Evolutionary conservation across 2,329 filamentous ascomycete genomes (phyloP).

Genomic region (Phyllosticta citrichinensis): DNA sequence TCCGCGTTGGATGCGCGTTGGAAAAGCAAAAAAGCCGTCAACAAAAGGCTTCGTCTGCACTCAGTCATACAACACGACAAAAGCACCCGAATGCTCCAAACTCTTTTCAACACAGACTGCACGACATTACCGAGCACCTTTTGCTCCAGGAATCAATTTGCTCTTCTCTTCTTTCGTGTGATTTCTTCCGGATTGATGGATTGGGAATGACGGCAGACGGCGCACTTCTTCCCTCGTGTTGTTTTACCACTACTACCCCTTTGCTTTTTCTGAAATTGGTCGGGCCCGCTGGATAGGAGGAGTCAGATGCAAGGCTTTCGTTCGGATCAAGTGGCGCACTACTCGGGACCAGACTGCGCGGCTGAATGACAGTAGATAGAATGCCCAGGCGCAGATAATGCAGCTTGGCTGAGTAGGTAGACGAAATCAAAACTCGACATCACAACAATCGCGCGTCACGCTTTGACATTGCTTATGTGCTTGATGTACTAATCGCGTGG

Average conservation of each 20-base stretch:
- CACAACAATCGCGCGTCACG: no score
- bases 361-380: no score
- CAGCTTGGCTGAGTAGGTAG: no score
- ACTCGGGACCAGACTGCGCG: no score
- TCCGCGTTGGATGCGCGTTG: background rate
- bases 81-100: background rate
- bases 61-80: background rate
- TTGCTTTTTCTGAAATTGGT: background rate
- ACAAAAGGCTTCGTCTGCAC: background rate
- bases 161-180: background rate
- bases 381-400: no score
- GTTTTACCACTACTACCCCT: background rate
- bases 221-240: background rate
- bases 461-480: no score
- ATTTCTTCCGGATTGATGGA: background rate
- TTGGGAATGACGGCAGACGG: background rate
- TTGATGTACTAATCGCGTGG: no score
- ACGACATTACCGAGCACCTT: background rate
- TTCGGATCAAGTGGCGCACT: background rate
- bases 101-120: background rate
- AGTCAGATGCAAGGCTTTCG: background rate
- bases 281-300: background rate
- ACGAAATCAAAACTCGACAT: no score
- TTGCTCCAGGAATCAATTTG: background rate
- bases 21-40: background rate